These are phyloP conservation scores for Myxozyma vanderwaltii DNA, from an alignment of 805 yeast genomes.

Conservation along the genomic window DNA sequence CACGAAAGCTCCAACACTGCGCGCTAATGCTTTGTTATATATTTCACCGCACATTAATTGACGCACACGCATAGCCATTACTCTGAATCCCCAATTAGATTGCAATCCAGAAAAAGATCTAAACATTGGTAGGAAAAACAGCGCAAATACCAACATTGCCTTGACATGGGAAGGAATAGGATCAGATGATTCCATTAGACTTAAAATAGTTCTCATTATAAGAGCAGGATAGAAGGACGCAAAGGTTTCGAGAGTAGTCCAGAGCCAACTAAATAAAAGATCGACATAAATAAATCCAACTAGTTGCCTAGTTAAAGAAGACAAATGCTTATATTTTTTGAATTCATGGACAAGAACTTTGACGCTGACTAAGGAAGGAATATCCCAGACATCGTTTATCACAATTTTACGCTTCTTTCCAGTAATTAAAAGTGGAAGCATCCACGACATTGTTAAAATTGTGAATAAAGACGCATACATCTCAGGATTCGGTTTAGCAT, in stretches of 20 bases:
- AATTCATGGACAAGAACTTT: not conserved
- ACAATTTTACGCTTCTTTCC: slow-evolving; percentile 61
- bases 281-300: slow-evolving; percentile 63
- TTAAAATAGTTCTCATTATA: slow-evolving; percentile 72
- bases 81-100: slow-evolving; percentile 82
- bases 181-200: slow-evolving; percentile 74
- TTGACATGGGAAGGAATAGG: slow-evolving; percentile 52
- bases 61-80: slow-evolving; percentile 86
- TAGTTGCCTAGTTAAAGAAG: slow-evolving; percentile 57
- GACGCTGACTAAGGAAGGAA: slow-evolving; percentile 52
- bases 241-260: slow-evolving; percentile 73
- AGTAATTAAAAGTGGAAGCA: slow-evolving; percentile 64
- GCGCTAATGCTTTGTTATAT: slow-evolving; percentile 85
- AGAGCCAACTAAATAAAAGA: slow-evolving; percentile 64
- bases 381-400: slow-evolving; percentile 77
- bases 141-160: slow-evolving; percentile 85
- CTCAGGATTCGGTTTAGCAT: slow-evolving; percentile 74
- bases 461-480: slow-evolving; percentile 60
- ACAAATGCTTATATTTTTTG: slow-evolving; percentile 7
- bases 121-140: slow-evolving; percentile 51
- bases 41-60: slow-evolving; percentile 87
- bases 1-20: slow-evolving; percentile 68
- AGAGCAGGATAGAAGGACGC: slow-evolving; percentile 69
- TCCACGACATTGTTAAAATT: slow-evolving; percentile 73
- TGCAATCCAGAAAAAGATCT: slow-evolving; percentile 68